Conservation (phyloP, 2,329 filamentous ascomycete species). For the Cytospora mali region DNA sequence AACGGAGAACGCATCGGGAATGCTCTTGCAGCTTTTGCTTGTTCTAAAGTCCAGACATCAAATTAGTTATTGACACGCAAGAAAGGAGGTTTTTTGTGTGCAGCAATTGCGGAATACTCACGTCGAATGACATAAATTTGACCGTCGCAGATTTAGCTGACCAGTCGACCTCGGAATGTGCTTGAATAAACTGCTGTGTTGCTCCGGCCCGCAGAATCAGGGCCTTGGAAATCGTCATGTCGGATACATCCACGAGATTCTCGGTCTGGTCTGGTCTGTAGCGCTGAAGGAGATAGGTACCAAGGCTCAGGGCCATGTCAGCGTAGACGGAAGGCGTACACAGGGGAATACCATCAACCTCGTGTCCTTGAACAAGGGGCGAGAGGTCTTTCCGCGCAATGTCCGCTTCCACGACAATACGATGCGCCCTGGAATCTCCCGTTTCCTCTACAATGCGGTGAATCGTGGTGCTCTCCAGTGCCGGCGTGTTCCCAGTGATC, state of each 20-base stretch:
- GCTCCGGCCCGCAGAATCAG: conserved; percentile 58
- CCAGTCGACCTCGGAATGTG: conserved; percentile 60
- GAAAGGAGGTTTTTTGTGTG: too few species aligned
- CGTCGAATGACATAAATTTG: conserved; percentile 61
- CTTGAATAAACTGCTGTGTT: conserved; percentile 52
- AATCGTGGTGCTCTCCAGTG: conserved; percentile 8
- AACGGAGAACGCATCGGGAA: conserved; percentile 63
- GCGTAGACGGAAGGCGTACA: conserved; percentile 61
- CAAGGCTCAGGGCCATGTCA: conserved; percentile 54
- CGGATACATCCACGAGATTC: conserved; percentile 66
- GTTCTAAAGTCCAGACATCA: too few species aligned
- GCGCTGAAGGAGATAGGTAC: conserved; percentile 68
- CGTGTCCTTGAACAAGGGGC: conserved; percentile 61
- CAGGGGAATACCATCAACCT: conserved; percentile 67
- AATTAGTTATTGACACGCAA: too few species aligned
- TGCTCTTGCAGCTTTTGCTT: conserved; percentile 66
- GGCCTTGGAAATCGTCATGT: conserved; percentile 64
- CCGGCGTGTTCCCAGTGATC: background rate
- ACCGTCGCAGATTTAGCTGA: conserved; percentile 63
- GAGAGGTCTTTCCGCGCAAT: conserved; percentile 65
- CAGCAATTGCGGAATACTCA: too few species aligned
- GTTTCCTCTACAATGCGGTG: conserved; percentile 7
- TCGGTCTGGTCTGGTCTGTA: conserved; percentile 63
- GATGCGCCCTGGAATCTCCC: background rate
- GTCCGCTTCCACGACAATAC: conserved; percentile 65